Base-by-base conservation (phyloP, 495 filamentous ascomycete species). In the Daldinia concentrica region DNA sequence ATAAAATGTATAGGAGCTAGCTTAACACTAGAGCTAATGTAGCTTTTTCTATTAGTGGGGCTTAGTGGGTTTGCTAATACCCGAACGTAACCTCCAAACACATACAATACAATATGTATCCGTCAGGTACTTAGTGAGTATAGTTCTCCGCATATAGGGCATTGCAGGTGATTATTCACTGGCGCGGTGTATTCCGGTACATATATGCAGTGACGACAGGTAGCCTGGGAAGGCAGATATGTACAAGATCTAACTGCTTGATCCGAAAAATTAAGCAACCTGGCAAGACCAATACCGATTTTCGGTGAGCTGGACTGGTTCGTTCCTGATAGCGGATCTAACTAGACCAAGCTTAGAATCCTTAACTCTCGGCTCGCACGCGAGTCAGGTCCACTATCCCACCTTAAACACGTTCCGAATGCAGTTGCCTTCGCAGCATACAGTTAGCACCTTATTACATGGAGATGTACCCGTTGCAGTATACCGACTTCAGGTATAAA, bases 341-440 rank as follows among this genome's bases (percentile, higher is more conserved):
- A 50, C 43, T 59, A 58, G 36, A 61, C 55, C 55, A 64, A 50
- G 51, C 54, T 58, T 57, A 72, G 37, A 29, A 19, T 12, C 4
- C 17, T 51, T 56, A 15, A 64, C 17, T 24, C 24, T 59, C 43
- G 22, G 4, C 32, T 66, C 60, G 59, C 69, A 72, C 64, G 69
- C 69, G 64, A 72, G 36, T 17, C 3, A 64, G 39, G 26, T 50
- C 69, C 69, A 68, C 48, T 66, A 60, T 68, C 34, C 48, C 68
- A 58, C 50, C 69, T 63, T 62, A 41, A 52, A 36, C 56, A 61
- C 26, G 62, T 71, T 58, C 58, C 58, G 48, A 54, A 60, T 57
- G 48, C 51, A 58, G 58, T 11, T 48, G 43, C 19, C 19, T 48
- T 19, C 19, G 17, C 43, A 48, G 2, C 7, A 22, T 22, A 48